Evolutionary conservation across 2,329 filamentous ascomycete species (phyloP), one percentile per base, ranked within the genome.

Genomic region (Neobulgaria alba): DNA sequence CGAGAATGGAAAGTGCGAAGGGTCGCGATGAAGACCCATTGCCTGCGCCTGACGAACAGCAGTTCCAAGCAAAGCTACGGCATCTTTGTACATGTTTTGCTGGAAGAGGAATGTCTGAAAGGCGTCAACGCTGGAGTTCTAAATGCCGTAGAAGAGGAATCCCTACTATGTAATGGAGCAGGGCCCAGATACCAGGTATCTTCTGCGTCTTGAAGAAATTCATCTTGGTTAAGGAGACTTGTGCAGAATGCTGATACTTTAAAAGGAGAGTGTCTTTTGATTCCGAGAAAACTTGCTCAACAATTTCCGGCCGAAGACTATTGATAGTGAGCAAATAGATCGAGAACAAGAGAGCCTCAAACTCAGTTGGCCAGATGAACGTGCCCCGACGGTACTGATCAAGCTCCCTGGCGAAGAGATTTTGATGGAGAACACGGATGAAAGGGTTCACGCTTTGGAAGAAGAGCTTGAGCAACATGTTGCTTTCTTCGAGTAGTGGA

Each of bases 381-480:
- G 45, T 44, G 5, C 48, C 45, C 36, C 76, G 67, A 9, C 71
- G 68, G 10, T 77, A 77, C 43, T 78, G 73, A 41, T 83, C 72
- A 33, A 85, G 71, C 38, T 72, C 72, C 15, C 61, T 64, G 54
- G 82, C 78, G 1, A 84, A 63, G 1, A 71, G 79, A 0, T 77
- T 75, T 0, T 75, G 71, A 53, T 85, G 80, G 0, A 75, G 77
- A 44, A 84, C 67, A 51, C 82, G 82, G 34, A 83, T 65, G 9
- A 85, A 60, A 0, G 80, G 78, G 49, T 85, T 78, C 47, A 85
- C 75, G 51, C 80, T 82, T 46, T 77, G 72, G 37, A 84, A 69
- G 55, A 81, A 85, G n/a, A 76, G 68, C 57, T 82, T 78, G 77
- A 79, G 85, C 18, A 80, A 62, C 50, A 76, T 71, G 43, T 79